These are phyloP conservation scores for Trametes cubensis DNA, from an alignment of 768 basidiomycete genomes.

Conservation along the genomic window DNA sequence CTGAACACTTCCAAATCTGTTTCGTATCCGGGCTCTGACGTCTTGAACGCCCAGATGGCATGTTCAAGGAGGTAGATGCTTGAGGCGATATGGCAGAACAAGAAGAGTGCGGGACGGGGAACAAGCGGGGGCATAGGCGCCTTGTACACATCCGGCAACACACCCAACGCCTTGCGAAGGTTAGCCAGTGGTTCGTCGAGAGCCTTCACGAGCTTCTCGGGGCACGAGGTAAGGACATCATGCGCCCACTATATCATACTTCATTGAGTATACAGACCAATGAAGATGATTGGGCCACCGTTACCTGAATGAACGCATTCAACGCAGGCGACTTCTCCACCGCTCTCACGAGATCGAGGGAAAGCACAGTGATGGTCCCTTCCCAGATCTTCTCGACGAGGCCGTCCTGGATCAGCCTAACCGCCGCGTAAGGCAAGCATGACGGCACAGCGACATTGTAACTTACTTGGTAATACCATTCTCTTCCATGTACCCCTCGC, in stretches of 20 bases:
- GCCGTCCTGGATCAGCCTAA: slow-evolving; percentile 61
- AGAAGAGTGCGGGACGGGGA: slow-evolving; percentile 58
- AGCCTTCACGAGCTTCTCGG: slow-evolving; percentile 36
- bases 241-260: slow-evolving; percentile 53
- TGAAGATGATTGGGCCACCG: slow-evolving; percentile 15
- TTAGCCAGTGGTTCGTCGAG: slow-evolving; percentile 29
- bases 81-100: slow-evolving; percentile 58
- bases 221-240: slow-evolving; percentile 45
- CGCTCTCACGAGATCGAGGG: slow-evolving; percentile 66
- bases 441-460: neutral
- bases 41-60: slow-evolving; percentile 56
- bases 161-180: slow-evolving; percentile 44
- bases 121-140: slow-evolving; percentile 49
- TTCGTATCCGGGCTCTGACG: slow-evolving; percentile 31
- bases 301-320: slow-evolving; percentile 52
- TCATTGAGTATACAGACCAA: neutral
- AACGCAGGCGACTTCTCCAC: slow-evolving; percentile 48
- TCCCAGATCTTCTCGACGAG: slow-evolving; percentile 87
- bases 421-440: neutral
- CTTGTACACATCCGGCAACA: slow-evolving; percentile 44
- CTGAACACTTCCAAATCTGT: slow-evolving; percentile 55
- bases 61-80: slow-evolving; percentile 68
- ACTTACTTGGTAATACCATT: slow-evolving; percentile 62
- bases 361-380: slow-evolving; percentile 68
- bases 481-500: slow-evolving; percentile 85